phyloP scores from a whole-genome alignment of 2,329 filamentous ascomycete species.

The Parastagonospora avenae region DNA sequence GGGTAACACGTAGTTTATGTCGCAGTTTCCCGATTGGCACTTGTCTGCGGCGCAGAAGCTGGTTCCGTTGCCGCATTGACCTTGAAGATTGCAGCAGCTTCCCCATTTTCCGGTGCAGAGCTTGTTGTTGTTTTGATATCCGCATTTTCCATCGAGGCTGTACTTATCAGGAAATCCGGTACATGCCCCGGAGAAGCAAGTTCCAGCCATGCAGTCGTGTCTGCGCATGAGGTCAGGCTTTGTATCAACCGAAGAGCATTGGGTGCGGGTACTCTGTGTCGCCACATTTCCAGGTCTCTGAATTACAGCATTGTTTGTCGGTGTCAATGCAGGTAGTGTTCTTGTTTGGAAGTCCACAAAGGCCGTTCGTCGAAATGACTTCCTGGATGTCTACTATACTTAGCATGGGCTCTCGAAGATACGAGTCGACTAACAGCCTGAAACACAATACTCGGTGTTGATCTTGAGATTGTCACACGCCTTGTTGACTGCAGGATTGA shows the following conservation, averaged over 20 bases:
- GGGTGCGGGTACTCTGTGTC: not conserved
- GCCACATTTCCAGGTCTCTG: slow-evolving; percentile 9
- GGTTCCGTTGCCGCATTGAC: no score
- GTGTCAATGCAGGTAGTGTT: slow-evolving; percentile 42
- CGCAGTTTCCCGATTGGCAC: no score
- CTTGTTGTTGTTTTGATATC: no score
- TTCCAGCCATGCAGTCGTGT: slow-evolving; percentile 35
- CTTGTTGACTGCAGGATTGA: slow-evolving; percentile 33
- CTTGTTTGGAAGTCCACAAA: slow-evolving; percentile 38
- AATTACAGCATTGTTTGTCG: slow-evolving; percentile 18
- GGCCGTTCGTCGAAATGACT: slow-evolving; percentile 21
- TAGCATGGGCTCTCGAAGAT: not conserved
- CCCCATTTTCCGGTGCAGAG: no score
- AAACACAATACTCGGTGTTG: slow-evolving; percentile 35
- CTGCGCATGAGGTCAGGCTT: slow-evolving; percentile 18
- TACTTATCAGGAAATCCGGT: no score
- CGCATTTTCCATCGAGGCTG: no score
- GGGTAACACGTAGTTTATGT: no score
- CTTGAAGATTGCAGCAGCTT: no score
- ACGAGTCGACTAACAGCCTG: slow-evolving; percentile 30
- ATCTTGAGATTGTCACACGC: slow-evolving; percentile 38
- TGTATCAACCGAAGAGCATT: not conserved
- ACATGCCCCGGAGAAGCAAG: slow-evolving; percentile 27
- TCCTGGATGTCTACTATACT: slow-evolving; percentile 6
- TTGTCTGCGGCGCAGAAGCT: no score